Conservation (phyloP, 2,329 filamentous ascomycete species). For the Epichloe elymi region DNA sequence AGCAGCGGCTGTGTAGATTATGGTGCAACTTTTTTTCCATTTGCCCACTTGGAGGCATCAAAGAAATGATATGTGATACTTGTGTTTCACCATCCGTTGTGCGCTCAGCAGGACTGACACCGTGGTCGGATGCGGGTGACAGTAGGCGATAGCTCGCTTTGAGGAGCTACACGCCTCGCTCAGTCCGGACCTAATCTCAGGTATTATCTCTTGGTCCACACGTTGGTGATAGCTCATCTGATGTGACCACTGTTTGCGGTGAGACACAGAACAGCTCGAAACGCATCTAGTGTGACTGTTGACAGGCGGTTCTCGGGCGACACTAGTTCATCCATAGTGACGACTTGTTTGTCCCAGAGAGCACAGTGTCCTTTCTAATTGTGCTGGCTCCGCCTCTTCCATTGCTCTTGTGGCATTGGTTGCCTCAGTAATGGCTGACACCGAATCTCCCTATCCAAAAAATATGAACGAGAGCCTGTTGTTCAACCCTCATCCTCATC, state of each 20-base stretch:
- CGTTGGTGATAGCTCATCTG: not conserved
- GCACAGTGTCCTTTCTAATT: not conserved
- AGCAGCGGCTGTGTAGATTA: constrained; percentile 27
- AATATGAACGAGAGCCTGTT: not conserved
- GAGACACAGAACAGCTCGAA: not conserved
- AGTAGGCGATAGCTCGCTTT: not conserved
- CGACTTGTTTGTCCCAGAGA: not conserved
- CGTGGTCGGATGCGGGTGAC: not conserved
- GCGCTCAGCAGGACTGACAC: not conserved
- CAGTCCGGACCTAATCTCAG: not conserved
- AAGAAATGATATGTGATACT: not conserved
- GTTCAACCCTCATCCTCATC: constrained; percentile 42
- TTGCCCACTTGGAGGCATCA: constrained; percentile 22
- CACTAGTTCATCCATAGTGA: not conserved
- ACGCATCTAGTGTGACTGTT: constrained; percentile 1
- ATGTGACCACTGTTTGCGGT: not conserved
- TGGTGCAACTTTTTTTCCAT: constrained; percentile 19
- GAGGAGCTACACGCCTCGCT: not conserved
- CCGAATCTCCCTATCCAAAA: not conserved
- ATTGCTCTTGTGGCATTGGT: not conserved
- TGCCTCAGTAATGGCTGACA: not conserved
- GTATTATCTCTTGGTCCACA: not conserved
- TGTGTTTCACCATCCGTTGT: not conserved
- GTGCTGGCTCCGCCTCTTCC: not conserved
- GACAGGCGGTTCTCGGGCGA: not conserved